Conservation (phyloP, 2,329 filamentous ascomycete species). For the Colletotrichum spinosum region DNA sequence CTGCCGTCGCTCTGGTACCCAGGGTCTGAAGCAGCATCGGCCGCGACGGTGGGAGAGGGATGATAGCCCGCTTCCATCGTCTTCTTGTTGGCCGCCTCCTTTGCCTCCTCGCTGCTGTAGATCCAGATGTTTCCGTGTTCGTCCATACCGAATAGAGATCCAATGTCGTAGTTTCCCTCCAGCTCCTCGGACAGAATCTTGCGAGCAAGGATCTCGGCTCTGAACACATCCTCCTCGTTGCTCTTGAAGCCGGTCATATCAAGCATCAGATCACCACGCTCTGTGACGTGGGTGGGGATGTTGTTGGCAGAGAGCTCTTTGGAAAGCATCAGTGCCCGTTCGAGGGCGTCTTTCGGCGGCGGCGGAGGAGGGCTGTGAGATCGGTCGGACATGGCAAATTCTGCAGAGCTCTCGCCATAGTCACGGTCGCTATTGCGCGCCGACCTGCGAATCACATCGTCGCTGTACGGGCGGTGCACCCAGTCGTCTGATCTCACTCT, state of each 20-base stretch:
- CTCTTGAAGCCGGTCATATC: constrained; percentile 98
- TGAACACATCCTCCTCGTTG: constrained; percentile 90
- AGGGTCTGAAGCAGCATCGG: constrained; percentile 91
- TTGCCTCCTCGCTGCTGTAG: constrained; percentile 97
- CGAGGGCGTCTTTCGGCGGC: constrained; percentile 79
- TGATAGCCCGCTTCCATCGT: constrained; percentile 56
- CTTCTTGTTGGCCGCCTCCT: constrained; percentile 83
- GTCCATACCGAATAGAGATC: constrained; percentile 93
- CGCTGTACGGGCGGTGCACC: constrained; percentile 64
- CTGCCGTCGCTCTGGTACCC: constrained; percentile 95
- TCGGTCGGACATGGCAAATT: constrained; percentile 62
- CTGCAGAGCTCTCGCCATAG: constrained; percentile 49
- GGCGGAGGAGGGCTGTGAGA: constrained; percentile 84
- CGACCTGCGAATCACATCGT: constrained; percentile 64
- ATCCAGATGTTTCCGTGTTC: constrained; percentile 99
- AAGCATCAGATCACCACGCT: constrained; percentile 93
- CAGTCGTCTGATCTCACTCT: constrained; percentile 64
- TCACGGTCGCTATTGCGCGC: constrained; percentile 53
- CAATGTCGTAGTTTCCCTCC: constrained; percentile 96
- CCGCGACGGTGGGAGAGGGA: constrained; percentile 62
- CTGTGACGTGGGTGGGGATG: constrained; percentile 92
- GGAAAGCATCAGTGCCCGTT: constrained; percentile 85
- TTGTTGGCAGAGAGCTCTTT: constrained; percentile 90
- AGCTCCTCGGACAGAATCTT: constrained; percentile 94
- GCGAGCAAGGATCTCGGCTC: constrained; percentile 91